phyloP scores from a whole-genome alignment of 768 basidiomycete genomes.

The Crucibulum laeve region DNA sequence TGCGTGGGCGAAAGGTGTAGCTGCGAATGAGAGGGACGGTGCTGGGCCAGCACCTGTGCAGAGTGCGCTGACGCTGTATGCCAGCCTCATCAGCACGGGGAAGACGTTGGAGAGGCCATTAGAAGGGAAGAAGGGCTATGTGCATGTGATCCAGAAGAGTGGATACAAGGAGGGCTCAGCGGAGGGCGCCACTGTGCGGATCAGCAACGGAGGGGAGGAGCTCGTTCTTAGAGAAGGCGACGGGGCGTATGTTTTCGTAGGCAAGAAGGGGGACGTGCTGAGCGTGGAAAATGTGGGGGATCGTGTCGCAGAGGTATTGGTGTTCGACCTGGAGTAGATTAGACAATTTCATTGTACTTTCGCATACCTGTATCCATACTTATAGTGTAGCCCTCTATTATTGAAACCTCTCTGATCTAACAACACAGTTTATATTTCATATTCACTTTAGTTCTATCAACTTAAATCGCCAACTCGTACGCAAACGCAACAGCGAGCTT shows the following conservation, averaged over 20 bases:
- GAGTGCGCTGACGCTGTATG: slow-evolving; percentile 64
- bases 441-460: too few species aligned
- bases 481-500: slow-evolving; percentile 56
- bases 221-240: slow-evolving; percentile 80
- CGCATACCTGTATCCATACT: too few species aligned
- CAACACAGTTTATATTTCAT: too few species aligned
- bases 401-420: too few species aligned
- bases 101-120: slow-evolving; percentile 51
- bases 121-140: slow-evolving; percentile 59
- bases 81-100: slow-evolving; percentile 63
- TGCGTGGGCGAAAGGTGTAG: slow-evolving; percentile 51
- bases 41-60: slow-evolving; percentile 81
- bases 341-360: too few species aligned
- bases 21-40: slow-evolving; percentile 56
- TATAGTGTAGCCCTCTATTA: too few species aligned
- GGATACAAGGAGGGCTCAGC: slow-evolving; percentile 67
- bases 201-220: slow-evolving; percentile 37
- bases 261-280: slow-evolving; percentile 32
- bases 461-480: slow-evolving; percentile 36
- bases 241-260: slow-evolving; percentile 68
- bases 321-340: slow-evolving; percentile 72
- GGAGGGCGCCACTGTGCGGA: slow-evolving; percentile 51
- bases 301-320: slow-evolving; percentile 63
- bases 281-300: slow-evolving; percentile 63
- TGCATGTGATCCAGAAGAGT: slow-evolving; percentile 83